Base-by-base conservation (phyloP, 2,329 filamentous ascomycete genomes). In the Stemphylium beticola region DNA sequence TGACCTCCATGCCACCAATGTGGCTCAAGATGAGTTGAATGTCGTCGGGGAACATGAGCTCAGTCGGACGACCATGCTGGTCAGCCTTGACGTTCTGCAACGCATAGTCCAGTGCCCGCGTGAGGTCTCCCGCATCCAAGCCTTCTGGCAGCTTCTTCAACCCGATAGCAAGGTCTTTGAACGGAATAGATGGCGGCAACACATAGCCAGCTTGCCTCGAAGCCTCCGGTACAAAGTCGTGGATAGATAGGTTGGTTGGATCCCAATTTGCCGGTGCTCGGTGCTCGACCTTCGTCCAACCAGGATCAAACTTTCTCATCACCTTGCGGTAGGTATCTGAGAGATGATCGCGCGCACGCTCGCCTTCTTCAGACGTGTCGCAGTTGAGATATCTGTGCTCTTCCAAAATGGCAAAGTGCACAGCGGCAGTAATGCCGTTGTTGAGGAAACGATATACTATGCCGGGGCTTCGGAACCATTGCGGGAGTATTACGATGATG, bases 61-160 rank as follows among this genome's bases (percentile, higher is more conserved):
- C 57, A 5, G 20, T 18, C 3, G 6, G 2, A 15, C 48, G 17
- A 4, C 46, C 51, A 22, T 47, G 5, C 12, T 33, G 31, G 20
- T 42, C 34, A 2, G 29, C 1, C 34, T 66, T 53, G 2, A 44
- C 32, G 24, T 60, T 43, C 2, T 41, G 29, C 22, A 66, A 22
- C 4, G 61, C 55, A 38, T 61, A 68, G 1, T 59, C 15, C 2
- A 73, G 42, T n/a, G 61, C 64, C 5, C 60, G 61, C 0, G 67
- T 73, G 3, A 73, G 53, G 26, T 73, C 67, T 1, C 64, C 62
- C 10, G 64, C 60, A 36, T 70, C 55, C 11, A 18, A 4, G 1
- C 61, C 60, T 15, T 53, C 22, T 12, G 69, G 69, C 12, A 68
- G 17, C 48, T 62, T 55, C 48, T 65, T 62, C 20, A 72, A 46